Evolutionary conservation across 176 grass and related monocot genomes (phyloP), one percentile per base, ranked within the genome.

Genomic region (Zoysia pacifica): DNA sequence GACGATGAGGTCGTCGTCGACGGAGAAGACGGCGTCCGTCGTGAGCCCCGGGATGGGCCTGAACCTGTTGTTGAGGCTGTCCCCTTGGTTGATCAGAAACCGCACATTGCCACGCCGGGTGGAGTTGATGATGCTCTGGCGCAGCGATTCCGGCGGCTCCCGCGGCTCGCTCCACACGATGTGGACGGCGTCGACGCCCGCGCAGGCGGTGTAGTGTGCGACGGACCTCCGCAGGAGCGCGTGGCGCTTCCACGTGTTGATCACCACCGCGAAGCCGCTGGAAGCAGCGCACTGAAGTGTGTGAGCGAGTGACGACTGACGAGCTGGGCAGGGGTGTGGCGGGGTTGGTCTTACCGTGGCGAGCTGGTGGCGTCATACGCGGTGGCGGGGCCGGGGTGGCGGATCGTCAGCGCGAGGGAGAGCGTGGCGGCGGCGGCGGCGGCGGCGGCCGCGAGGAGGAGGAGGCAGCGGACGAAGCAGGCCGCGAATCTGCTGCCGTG

Each of bases 61-160:
- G 85, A 97, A 97, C 76, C 94, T 78, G 55, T 94, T 97, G 83
- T 97, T 97, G 62, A 97, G 87, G 85, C 84, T 99, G 69, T 91
- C 81, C 72, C 52, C 90, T 11, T 52, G 18, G 77, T 91, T 89
- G 75, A 95, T 47, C 52, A 88, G 86, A 74, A 99, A 93, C 12
- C 58, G 49, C 36, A 82, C 73, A 9, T 9, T 8, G 9, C 58
- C 46, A 42, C 50, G 58, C 7, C 54, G 56, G 43, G 62, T 75
- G 35, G 56, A 59, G 72, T 80, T 83, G 62, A 87, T 20, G 59
- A 73, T n/a, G 77, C 76, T 51, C 12, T 50, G 54, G 58, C 65
- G 84, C 36, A 99, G 68, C 15, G 53, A 50, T 49, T 91, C 83
- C 2, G 90, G 65, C 38, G 96, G 92, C 15, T 66, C 82, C 72